Conservation (phyloP, 257 asterid genomes). For the Solanum appendiculatum region DNA sequence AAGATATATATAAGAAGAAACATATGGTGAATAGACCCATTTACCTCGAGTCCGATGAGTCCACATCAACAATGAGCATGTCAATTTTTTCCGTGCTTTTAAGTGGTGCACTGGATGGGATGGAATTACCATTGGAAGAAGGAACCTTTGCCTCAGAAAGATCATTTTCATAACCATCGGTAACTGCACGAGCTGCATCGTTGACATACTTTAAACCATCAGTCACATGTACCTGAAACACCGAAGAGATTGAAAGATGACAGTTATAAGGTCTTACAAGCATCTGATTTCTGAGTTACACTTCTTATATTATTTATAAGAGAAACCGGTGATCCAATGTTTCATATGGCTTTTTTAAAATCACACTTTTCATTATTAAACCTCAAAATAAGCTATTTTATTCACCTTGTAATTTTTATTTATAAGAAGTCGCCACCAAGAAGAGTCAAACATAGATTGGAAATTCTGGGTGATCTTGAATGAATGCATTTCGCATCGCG, state of each 20-base stretch:
- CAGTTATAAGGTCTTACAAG: background rate
- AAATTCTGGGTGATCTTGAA: background rate
- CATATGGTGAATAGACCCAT: background rate
- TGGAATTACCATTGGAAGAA: constrained; percentile 8
- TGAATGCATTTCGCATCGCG: background rate
- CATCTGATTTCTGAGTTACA: background rate
- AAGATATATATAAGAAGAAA: background rate
- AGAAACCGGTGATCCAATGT: background rate
- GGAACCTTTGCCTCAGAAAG: background rate
- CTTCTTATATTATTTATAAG: background rate
- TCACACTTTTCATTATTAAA: background rate
- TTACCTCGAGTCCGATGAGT: constrained; percentile 81
- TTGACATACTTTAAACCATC: constrained; percentile 66
- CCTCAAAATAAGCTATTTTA: background rate
- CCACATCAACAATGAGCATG: constrained; percentile 83
- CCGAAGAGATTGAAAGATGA: background rate
- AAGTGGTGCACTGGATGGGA: constrained; percentile 16
- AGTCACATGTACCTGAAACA: constrained; percentile 46
- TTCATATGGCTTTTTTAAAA: background rate
- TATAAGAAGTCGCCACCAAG: background rate
- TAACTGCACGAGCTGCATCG: constrained; percentile 27
- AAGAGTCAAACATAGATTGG: background rate
- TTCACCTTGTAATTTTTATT: background rate
- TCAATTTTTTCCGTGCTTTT: constrained; percentile 26
- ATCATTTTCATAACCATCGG: constrained; percentile 2